These are phyloP conservation scores for Solanum sejunctum DNA, from an alignment of 257 asterid species.

Conservation along the genomic window DNA sequence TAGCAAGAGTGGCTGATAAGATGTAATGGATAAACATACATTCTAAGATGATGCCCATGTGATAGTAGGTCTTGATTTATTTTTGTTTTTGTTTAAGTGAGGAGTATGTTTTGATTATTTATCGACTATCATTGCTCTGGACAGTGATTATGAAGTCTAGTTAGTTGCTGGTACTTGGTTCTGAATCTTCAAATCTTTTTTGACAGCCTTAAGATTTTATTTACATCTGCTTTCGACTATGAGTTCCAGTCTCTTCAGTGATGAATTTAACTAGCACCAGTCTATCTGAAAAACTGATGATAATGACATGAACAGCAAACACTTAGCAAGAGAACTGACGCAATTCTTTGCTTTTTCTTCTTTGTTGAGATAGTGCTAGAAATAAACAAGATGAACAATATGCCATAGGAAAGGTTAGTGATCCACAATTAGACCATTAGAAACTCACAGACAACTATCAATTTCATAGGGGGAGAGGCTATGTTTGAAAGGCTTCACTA, in stretches of 20 bases:
- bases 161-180: not conserved
- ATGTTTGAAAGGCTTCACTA: not conserved
- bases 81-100: not conserved
- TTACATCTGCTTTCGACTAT: not conserved
- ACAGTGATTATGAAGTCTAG: not conserved
- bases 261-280: not conserved
- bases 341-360: not conserved
- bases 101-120: not conserved
- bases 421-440: not conserved
- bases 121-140: not conserved
- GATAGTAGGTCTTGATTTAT: not conserved
- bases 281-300: not conserved
- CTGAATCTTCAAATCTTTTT: not conserved
- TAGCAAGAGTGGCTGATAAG: slow-evolving; percentile 42
- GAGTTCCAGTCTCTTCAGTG: not conserved
- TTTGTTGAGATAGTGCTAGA: not conserved
- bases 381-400: not conserved
- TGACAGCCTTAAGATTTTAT: not conserved
- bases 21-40: slow-evolving; percentile 4
- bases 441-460: not conserved
- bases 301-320: not conserved
- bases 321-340: not conserved
- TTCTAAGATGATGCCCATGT: not conserved
- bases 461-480: not conserved
- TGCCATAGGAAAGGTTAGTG: not conserved